A percentile compares a stretch with the other conserved stretches of the same genome.
phyloP scores from a whole-genome alignment of 305 asterid species.

The Petunia hybrid region DNA sequence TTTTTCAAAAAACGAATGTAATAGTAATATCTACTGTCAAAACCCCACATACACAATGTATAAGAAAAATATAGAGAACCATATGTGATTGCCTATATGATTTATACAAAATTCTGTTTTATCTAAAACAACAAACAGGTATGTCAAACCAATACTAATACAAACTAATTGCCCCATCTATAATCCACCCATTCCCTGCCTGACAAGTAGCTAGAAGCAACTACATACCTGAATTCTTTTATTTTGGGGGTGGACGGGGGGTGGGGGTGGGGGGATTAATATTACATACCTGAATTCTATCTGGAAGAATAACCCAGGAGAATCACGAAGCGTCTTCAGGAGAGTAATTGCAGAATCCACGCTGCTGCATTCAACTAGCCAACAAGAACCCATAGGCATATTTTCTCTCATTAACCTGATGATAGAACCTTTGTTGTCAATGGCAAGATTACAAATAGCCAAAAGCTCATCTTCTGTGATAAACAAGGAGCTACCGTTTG shows the following conservation, averaged over 20 bases:
- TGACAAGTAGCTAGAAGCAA: conserved; percentile 20
- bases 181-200: background rate
- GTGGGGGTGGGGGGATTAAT: background rate
- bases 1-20: too few species aligned
- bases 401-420: conserved; percentile 59
- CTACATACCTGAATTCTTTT: background rate
- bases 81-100: too few species aligned
- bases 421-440: conserved; percentile 59
- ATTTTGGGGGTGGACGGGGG: background rate
- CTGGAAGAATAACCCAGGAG: conserved; percentile 70
- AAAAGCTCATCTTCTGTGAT: conserved; percentile 66
- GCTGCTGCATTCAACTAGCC: conserved; percentile 74
- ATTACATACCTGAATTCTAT: conserved; percentile 63
- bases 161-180: too few species aligned
- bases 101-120: too few species aligned
- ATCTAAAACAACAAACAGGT: too few species aligned
- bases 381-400: conserved; percentile 52
- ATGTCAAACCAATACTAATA: too few species aligned
- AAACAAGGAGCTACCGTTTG: conserved; percentile 47
- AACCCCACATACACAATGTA: too few species aligned
- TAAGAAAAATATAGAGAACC: too few species aligned
- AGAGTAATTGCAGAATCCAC: conserved; percentile 59
- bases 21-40: too few species aligned
- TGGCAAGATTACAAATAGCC: conserved; percentile 63
- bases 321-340: conserved; percentile 55